Percentiles rank a stretch among this genome's conserved stretches.
These are phyloP conservation scores for Aspergillus hortae DNA, from an alignment of 2,329 filamentous ascomycete species.

Conservation along the genomic window DNA sequence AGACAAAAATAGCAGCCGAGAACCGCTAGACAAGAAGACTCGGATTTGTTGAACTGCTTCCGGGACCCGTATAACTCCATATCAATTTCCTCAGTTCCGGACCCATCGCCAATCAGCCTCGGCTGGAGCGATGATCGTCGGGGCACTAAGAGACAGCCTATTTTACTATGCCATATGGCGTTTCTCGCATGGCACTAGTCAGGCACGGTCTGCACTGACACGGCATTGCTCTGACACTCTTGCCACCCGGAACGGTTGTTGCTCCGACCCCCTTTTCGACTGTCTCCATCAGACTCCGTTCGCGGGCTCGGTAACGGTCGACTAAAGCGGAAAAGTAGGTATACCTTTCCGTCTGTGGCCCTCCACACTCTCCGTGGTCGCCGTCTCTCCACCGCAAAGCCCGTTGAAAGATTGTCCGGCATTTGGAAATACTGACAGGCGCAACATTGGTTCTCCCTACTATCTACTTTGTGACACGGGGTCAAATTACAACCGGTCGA, in stretches of 20 bases:
- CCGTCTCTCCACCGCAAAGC: neutral
- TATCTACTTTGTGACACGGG: neutral
- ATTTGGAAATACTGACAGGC: neutral
- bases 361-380: neutral
- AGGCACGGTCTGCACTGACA: too few species aligned
- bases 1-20: neutral
- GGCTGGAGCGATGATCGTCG: neutral
- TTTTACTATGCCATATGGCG: neutral
- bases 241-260: neutral
- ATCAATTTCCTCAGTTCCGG: neutral
- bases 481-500: neutral
- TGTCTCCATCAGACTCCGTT: neutral
- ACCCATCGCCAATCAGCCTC: neutral
- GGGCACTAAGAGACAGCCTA: neutral
- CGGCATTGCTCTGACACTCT: neutral
- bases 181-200: too few species aligned
- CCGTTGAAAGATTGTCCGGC: neutral
- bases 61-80: neutral
- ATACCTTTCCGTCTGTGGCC: neutral
- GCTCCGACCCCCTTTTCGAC: neutral
- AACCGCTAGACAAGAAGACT: neutral
- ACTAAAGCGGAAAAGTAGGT: neutral
- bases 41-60: neutral
- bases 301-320: neutral
- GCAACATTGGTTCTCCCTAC: neutral